phyloP scores from a whole-genome alignment of 257 asterid species.

The Solanum pimpinellifolium region DNA sequence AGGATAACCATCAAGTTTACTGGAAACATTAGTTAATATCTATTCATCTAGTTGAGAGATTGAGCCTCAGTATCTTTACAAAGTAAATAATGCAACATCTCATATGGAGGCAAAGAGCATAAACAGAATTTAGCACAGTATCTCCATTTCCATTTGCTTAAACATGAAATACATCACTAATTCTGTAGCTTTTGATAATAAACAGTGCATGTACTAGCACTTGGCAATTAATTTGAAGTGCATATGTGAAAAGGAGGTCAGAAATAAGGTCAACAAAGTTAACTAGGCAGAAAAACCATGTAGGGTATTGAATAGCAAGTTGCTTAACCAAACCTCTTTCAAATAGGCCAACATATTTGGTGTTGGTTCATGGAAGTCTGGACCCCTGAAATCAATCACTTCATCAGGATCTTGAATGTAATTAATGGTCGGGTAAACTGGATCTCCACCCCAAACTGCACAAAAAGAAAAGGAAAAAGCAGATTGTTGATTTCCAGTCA shows the following conservation, averaged over 20 bases:
- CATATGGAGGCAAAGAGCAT: background rate
- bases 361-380: constrained; percentile 97
- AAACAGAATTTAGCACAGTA: background rate
- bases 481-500: background rate
- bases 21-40: background rate
- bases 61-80: background rate
- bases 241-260: background rate
- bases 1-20: background rate
- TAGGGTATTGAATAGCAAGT: background rate
- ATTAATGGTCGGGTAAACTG: constrained; percentile 92
- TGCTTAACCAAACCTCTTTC: constrained; percentile 62
- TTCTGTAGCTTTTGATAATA: background rate
- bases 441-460: constrained; percentile 99
- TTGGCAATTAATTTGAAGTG: background rate
- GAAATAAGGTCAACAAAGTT: background rate
- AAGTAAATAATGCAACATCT: background rate
- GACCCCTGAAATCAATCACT: constrained; percentile 89
- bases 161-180: background rate
- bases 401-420: constrained; percentile 95
- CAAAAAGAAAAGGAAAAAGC: background rate
- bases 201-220: background rate
- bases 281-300: background rate
- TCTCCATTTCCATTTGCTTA: background rate
- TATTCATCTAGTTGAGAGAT: background rate
- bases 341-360: constrained; percentile 84